A percentile compares a stretch with the other conserved stretches of the same genome.
phyloP scores from a whole-genome alignment of 352 stramenopile genomes.

The Plasmopara halstedii region DNA sequence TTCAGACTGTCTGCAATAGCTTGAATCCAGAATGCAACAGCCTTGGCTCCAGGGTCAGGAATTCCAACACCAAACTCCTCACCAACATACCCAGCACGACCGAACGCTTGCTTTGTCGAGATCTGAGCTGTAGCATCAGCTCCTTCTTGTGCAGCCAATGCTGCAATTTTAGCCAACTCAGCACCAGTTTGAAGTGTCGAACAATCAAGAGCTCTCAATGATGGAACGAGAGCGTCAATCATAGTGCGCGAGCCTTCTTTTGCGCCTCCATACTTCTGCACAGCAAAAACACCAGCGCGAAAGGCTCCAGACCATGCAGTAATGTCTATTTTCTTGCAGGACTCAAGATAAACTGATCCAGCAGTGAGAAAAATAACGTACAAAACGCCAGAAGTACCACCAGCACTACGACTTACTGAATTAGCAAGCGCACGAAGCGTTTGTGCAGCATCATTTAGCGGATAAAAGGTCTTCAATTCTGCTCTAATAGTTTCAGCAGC shows the following conservation, averaged over 20 bases:
- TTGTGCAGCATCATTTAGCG: conserved; percentile 47
- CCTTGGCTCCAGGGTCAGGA: conserved; percentile 92
- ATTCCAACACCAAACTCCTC: conserved; percentile 79
- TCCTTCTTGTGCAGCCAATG: conserved; percentile 69
- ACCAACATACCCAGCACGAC: conserved; percentile 84
- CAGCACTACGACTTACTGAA: conserved; percentile 74
- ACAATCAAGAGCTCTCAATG: conserved; percentile 45
- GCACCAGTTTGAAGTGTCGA: conserved; percentile 11
- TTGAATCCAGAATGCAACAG: conserved; percentile 87
- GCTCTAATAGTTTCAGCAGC: conserved; percentile 84
- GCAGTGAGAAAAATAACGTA: conserved; percentile 91
- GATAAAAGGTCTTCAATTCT: conserved; percentile 48
- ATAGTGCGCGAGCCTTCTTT: conserved; percentile 93
- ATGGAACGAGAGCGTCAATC: conserved; percentile 93
- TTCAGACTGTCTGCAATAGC: conserved; percentile 41
- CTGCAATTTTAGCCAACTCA: conserved; percentile 40
- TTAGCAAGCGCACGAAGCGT: conserved; percentile 55
- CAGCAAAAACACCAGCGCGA: conserved; percentile 65
- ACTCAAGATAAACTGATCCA: conserved; percentile 44
- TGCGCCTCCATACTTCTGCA: conserved; percentile 91
- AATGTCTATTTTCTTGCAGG: conserved; percentile 20
- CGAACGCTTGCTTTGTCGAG: conserved; percentile 58
- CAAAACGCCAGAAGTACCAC: conserved; percentile 91
- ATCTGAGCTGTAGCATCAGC: conserved; percentile 90
- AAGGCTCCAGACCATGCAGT: conserved; percentile 49